These are phyloP conservation scores for Forsythia viridissima DNA, from an alignment of 257 asterid species.

Conservation along the genomic window DNA sequence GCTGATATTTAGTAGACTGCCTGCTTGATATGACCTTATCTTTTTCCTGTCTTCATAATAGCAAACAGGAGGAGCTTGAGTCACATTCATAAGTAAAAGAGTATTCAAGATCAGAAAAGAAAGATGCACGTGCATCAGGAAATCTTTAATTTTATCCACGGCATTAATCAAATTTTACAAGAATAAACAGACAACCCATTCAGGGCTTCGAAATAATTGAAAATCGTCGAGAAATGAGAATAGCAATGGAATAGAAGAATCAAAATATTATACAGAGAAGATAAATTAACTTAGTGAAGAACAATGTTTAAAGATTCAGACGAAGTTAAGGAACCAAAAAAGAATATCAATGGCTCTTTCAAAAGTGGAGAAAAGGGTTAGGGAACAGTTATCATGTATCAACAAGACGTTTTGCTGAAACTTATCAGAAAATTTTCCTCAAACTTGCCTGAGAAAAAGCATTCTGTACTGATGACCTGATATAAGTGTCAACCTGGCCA, in stretches of 20 bases:
- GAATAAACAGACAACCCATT: not conserved
- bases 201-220: slow-evolving; percentile 9
- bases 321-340: slow-evolving; percentile 9
- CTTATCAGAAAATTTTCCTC: not conserved
- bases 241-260: not conserved
- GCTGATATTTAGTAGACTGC: slow-evolving; percentile 64
- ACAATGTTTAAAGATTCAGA: slow-evolving; percentile 2
- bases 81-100: slow-evolving; percentile 21
- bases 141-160: not conserved
- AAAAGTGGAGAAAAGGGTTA: not conserved
- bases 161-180: not conserved
- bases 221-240: not conserved
- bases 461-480: slow-evolving; percentile 71
- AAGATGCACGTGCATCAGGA: not conserved
- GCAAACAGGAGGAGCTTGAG: slow-evolving; percentile 46
- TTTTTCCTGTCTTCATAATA: slow-evolving; percentile 84
- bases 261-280: not conserved
- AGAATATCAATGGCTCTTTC: not conserved
- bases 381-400: not conserved
- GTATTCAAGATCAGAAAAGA: slow-evolving; percentile 1
- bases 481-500: slow-evolving; percentile 60
- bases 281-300: not conserved
- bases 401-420: not conserved
- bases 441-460: slow-evolving; percentile 84
- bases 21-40: slow-evolving; percentile 68